Percentiles rank a stretch among this genome's conserved stretches.
Conservation (phyloP, 1,139 yeast genomes). For the Geotrichum fermentans region DNA sequence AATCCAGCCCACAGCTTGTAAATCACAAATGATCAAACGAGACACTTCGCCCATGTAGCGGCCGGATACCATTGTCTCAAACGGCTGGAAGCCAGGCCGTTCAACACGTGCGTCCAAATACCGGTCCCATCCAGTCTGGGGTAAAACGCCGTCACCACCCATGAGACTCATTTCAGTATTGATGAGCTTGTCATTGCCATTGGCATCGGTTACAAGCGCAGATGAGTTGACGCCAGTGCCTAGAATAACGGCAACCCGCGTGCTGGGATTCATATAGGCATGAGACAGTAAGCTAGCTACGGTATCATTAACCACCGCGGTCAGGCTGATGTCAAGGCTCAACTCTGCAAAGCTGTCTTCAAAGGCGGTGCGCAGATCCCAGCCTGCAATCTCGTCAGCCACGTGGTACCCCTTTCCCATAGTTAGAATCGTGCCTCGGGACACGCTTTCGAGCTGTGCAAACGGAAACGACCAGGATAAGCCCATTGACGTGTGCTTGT, state of each 20-base stretch:
- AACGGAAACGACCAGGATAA: slow-evolving; percentile 37
- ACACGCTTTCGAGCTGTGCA: slow-evolving; percentile 47
- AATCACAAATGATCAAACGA: slow-evolving; percentile 50
- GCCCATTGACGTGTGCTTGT: slow-evolving; percentile 30
- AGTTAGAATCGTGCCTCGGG: slow-evolving; percentile 65
- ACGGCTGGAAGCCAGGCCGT: slow-evolving; percentile 75
- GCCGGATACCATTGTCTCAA: slow-evolving; percentile 83
- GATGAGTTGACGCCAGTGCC: slow-evolving; percentile 85
- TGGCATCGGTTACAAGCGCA: slow-evolving; percentile 28
- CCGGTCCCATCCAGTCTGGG: slow-evolving; percentile 67
- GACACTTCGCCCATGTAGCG: slow-evolving; percentile 83
- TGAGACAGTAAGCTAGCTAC: slow-evolving; percentile 79
- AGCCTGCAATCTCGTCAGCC: slow-evolving; percentile 60
- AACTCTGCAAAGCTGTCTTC: slow-evolving; percentile 55
- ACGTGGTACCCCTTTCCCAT: slow-evolving; percentile 92
- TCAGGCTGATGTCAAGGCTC: slow-evolving; percentile 54
- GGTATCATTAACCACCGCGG: slow-evolving; percentile 85
- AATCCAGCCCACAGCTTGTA: slow-evolving; percentile 45
- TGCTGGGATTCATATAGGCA: slow-evolving; percentile 59
- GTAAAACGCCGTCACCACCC: slow-evolving; percentile 44
- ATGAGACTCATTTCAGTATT: slow-evolving; percentile 38
- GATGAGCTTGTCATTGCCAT: slow-evolving; percentile 22
- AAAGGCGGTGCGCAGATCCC: slow-evolving; percentile 63
- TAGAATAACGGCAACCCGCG: slow-evolving; percentile 77
- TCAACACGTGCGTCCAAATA: slow-evolving; percentile 59